These are phyloP conservation scores for Chamaecyparis obtusa DNA, from an alignment of 75 land plant species.

Conservation along the genomic window DNA sequence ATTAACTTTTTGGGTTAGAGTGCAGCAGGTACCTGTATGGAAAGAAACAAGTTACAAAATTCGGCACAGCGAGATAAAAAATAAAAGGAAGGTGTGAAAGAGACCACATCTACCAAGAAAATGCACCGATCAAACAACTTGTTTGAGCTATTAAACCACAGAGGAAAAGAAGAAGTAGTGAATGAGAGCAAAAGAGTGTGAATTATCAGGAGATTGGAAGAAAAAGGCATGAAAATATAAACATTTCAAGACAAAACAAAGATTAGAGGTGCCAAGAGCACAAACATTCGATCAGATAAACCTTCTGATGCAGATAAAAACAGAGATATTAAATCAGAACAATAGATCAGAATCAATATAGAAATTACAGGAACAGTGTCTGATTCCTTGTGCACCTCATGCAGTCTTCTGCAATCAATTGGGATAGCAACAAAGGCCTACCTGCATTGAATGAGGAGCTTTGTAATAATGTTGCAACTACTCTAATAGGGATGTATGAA, in stretches of 20 bases:
- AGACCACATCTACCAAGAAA: neutral
- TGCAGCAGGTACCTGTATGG: neutral
- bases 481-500: too few species aligned
- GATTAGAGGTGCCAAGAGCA: neutral
- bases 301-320: neutral
- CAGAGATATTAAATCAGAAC: neutral
- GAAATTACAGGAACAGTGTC: constrained; percentile 4
- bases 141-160: too few species aligned
- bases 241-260: neutral
- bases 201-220: neutral
- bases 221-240: neutral
- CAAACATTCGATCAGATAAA: neutral
- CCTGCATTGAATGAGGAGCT: neutral
- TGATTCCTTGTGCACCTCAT: neutral
- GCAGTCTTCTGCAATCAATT: constrained; percentile 1
- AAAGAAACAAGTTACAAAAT: neutral
- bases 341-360: neutral
- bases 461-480: too few species aligned
- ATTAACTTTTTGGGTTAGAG: constrained; percentile 1
- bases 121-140: too few species aligned
- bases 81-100: neutral
- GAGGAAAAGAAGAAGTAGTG: too few species aligned
- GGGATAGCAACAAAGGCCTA: constrained; percentile 10
- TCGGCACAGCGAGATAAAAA: neutral
- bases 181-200: neutral